Evolutionary conservation across 2,329 filamentous ascomycete species (phyloP).

Genomic region (Fusarium chlamydosporum): DNA sequence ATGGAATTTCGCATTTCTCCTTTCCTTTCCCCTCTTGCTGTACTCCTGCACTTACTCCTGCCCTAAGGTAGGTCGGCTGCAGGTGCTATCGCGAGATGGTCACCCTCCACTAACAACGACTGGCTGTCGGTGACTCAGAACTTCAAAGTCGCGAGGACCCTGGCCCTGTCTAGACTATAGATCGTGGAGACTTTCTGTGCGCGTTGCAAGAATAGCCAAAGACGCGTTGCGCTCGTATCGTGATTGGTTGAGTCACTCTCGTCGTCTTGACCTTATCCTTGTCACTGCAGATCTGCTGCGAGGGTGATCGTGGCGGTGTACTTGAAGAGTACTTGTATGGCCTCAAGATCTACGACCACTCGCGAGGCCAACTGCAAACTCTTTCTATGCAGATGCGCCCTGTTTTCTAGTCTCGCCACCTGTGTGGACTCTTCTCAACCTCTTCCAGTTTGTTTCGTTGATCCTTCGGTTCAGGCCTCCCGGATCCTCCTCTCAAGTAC

Average conservation of each 20-base stretch:
- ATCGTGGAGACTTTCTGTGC: constrained; percentile 19
- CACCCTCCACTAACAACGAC: constrained; percentile 41
- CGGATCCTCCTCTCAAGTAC: constrained; percentile 25
- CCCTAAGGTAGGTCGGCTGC: constrained; percentile 27
- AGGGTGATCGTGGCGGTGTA: constrained; percentile 33
- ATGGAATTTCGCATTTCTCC: constrained; percentile 21
- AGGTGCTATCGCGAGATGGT: constrained; percentile 47
- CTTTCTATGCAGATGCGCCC: constrained; percentile 26
- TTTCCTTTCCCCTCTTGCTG: not conserved
- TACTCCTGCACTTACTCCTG: constrained; percentile 20
- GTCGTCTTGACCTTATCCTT: constrained; percentile 22
- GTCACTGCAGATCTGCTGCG: constrained; percentile 37
- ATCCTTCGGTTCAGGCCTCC: constrained; percentile 34
- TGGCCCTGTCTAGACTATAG: constrained; percentile 29
- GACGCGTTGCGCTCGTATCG: constrained; percentile 40
- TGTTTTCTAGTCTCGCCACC: constrained; percentile 4
- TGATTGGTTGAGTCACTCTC: constrained; percentile 38
- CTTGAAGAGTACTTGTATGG: constrained; percentile 41
- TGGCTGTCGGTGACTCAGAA: constrained; percentile 51
- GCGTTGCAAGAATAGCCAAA: constrained; percentile 46
- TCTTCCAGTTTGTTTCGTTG: constrained; percentile 8
- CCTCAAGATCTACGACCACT: constrained; percentile 44
- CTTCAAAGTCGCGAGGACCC: constrained; percentile 18
- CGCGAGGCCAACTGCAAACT: constrained; percentile 34
- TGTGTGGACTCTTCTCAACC: not conserved